These are phyloP conservation scores for Neurospora africana DNA, from an alignment of 495 filamentous ascomycete species.

Conservation along the genomic window DNA sequence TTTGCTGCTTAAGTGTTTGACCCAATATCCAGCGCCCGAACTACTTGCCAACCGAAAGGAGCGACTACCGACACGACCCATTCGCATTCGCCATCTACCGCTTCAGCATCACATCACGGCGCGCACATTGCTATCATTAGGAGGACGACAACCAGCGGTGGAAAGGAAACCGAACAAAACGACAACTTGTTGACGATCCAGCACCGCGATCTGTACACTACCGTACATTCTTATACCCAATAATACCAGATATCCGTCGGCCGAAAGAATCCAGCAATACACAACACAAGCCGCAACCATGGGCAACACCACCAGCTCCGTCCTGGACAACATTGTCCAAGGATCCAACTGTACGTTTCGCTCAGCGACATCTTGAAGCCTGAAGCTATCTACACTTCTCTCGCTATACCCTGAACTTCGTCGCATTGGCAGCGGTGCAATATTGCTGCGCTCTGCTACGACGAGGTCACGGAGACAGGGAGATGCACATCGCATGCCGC, in stretches of 20 bases:
- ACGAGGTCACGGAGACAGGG: not conserved
- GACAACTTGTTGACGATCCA: not conserved
- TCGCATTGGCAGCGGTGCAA: not conserved
- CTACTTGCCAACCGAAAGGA: not conserved
- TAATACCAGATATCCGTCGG: not conserved
- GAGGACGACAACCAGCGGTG: not conserved
- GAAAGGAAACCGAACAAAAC: not conserved
- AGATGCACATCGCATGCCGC: not conserved
- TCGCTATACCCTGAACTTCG: not conserved
- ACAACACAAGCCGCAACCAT: constrained; percentile 41
- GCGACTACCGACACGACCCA: not conserved
- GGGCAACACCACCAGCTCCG: constrained; percentile 70
- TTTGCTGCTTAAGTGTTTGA: not conserved
- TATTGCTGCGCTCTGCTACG: not conserved
- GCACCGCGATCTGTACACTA: not conserved
- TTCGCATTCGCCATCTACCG: not conserved
- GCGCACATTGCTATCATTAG: not conserved
- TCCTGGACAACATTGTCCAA: constrained; percentile 92
- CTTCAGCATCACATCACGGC: not conserved
- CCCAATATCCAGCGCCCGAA: not conserved
- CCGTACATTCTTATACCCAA: not conserved
- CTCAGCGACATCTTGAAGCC: not conserved
- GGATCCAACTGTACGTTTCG: constrained; percentile 73
- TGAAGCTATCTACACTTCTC: not conserved
- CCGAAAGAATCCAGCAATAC: not conserved